Base-by-base conservation (phyloP, 441 rosid species). In the Gossypium armourianum region DNA sequence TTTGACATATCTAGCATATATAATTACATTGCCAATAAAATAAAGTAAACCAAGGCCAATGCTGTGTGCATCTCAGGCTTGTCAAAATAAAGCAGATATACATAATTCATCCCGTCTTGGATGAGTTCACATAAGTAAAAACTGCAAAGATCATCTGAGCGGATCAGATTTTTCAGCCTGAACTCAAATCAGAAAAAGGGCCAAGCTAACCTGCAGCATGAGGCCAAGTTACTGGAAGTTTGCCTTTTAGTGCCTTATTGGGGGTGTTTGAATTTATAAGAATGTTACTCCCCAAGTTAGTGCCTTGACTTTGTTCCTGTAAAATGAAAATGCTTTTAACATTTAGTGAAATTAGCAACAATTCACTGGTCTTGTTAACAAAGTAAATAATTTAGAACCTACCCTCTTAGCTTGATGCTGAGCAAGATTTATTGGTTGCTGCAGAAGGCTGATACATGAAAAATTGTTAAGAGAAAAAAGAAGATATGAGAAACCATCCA, bases 391-490 rank as follows among this genome's bases (percentile, higher is more conserved):
- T 20, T 61, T 57, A 24, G 56, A 32, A 24, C 63, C n/a, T 72
- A 77, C 68, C 72, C 40, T 56, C 26, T 13, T 24, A 23, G 58
- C 45, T 36, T 54, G 74, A 20, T 59, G 50, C 21, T 6, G 59
- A 55, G 58, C 57, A 6, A 69, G 71, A 69, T 59, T 64, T 19
- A 49, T 55, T 13, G 64, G 58, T 47, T 58, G 73, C 72, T 69
- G 77, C 53, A 24, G 28, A 29, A 64, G 74, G 62, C 85, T 82
- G 77, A 45, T 49, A 71, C 67, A 73, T 4, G 26, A 62, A 62
- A 2, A 9, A 62, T 24, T 16, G 68, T 54, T 52, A 29, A 29
- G 62, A 45, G 52, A 20, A 10, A 62, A 62, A 19, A 47, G 2
- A 69, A 43, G 54, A 50, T 4, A n/a, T 29, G 24, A 40, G 28